Percentiles rank a stretch among this genome's conserved stretches.
Conservation (phyloP, 1,139 yeast species). For the Taiozyma sp. region DNA sequence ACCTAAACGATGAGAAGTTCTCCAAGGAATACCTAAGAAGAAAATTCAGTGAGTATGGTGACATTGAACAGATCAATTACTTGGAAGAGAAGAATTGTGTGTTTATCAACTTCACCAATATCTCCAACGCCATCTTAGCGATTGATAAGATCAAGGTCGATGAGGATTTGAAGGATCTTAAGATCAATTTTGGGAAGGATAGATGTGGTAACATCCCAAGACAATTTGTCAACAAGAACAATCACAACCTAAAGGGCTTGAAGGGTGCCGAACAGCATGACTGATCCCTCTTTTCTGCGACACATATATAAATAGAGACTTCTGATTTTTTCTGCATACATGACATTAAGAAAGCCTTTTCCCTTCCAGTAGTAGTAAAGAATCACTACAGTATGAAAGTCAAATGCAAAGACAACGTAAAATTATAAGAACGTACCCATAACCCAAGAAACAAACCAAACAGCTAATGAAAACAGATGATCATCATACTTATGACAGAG, state of each 20-base stretch:
- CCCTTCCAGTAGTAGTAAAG: too few relatives aligned
- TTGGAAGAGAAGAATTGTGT: slow-evolving; percentile 85
- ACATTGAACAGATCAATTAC: slow-evolving; percentile 89
- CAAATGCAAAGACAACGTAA: neutral
- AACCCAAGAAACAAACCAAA: neutral
- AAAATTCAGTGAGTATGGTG: slow-evolving; percentile 82
- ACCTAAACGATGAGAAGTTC: slow-evolving; percentile 31
- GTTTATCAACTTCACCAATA: slow-evolving; percentile 85
- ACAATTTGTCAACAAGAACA: slow-evolving; percentile 23
- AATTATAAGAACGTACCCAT: neutral
- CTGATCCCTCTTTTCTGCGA: neutral
- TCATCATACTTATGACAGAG: neutral
- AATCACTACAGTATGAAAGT: neutral
- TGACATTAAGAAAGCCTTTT: neutral
- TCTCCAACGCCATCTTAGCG: slow-evolving; percentile 82
- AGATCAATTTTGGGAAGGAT: slow-evolving; percentile 77
- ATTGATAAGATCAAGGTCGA: slow-evolving; percentile 59
- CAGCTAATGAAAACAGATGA: neutral
- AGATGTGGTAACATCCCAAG: slow-evolving; percentile 73
- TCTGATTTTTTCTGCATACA: neutral
- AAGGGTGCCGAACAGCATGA: neutral
- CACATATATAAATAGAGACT: neutral
- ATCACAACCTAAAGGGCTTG: neutral
- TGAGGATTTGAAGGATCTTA: slow-evolving; percentile 44
- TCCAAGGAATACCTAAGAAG: slow-evolving; percentile 55